Base-by-base conservation (phyloP, 768 basidiomycete species). In the Naematelia encephala region DNA sequence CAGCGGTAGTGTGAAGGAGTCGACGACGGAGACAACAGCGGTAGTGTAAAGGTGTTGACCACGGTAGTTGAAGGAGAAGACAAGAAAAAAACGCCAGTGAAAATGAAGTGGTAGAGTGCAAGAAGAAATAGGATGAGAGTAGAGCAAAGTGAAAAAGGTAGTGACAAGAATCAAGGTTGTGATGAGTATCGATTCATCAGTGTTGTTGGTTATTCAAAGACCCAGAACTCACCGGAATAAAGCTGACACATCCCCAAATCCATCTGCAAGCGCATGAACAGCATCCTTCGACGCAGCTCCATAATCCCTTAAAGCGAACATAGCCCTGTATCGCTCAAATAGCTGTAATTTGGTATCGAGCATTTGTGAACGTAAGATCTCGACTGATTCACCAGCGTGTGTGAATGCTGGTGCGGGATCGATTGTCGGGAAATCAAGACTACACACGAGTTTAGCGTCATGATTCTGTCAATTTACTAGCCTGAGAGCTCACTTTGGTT, bases 271-370 rank as follows among this genome's bases (percentile, higher is more conserved):
- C 4, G 93, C 92, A 62, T 91, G 85, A 4, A 99, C 88, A 1
- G 93, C 93, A 2, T 82, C 83, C 16, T 85, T 82, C 1, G 87
- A 86, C 1, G 64, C 74, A 28, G 89, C 88, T 10, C 71, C 71
- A n/a, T 92, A 88, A 75, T 99, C 96, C 34, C 96, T 85, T 46
- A 99, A 82, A 1, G 91, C 88, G 75, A 99, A 99, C 96, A 99
- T 98, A 46, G 96, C 94, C 11, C 96, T 86, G 74, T 99, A 99
- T 25, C 96, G 85, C 67, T 90, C 85, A 71, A 98, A 99, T 0
- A 99, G 84, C 0, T 90, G 82, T 0, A 88, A 77, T 3, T 78
- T 74, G 1, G 79, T 81, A 71, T 94, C 81, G 21, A 93, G 82
- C 1, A 98, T 81, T 12, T 82, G 83, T 1, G 77, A 67, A 43